Percentiles rank a stretch among this genome's conserved stretches.
Conservation (phyloP, 371 early-diverging fungal genomes). For the Syncephalastrum racemosum region DNA sequence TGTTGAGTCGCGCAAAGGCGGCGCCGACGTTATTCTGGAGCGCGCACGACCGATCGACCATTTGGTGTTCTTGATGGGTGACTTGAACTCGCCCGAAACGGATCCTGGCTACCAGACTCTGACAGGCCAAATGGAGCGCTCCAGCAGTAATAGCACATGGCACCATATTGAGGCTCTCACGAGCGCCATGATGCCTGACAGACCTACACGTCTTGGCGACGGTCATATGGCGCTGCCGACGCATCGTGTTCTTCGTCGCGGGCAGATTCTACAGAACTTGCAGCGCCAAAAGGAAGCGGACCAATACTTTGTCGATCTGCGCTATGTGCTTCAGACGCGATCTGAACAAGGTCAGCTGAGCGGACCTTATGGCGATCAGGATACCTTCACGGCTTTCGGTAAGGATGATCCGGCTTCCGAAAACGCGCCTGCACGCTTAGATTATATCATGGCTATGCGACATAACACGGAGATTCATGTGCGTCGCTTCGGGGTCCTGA, state of each 20-base stretch:
- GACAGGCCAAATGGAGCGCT: conserved; percentile 17
- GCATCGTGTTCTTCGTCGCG: conserved; percentile 40
- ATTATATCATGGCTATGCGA: conserved; percentile 43
- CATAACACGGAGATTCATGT: conserved; percentile 16
- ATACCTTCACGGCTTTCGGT: conserved; percentile 53
- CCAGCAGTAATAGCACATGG: conserved; percentile 23
- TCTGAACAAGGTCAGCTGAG: conserved; percentile 25
- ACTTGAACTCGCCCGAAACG: conserved; percentile 38
- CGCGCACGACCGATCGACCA: conserved; percentile 1
- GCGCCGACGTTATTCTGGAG: conserved; percentile 22
- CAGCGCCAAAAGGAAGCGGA: conserved; percentile 15
- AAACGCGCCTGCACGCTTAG: conserved; percentile 35
- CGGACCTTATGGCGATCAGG: conserved; percentile 42
- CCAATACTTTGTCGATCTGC: conserved; percentile 28
- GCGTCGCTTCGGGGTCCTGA: conserved; percentile 32
- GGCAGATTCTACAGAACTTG: conserved; percentile 25
- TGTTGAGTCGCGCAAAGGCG: conserved; percentile 23
- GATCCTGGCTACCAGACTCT: conserved; percentile 38
- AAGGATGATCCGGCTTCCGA: conserved; percentile 24
- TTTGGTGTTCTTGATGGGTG: conserved; percentile 34
- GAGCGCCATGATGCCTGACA: conserved; percentile 16
- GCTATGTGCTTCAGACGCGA: conserved; percentile 32
- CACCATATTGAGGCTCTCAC: conserved; percentile 24
- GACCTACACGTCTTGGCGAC: conserved; percentile 14
- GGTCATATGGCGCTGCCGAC: conserved; percentile 38